Evolutionary conservation across 306 rosid genomes (phyloP), one percentile per base, ranked within the genome.

Genomic region (Clitoria ternatea): DNA sequence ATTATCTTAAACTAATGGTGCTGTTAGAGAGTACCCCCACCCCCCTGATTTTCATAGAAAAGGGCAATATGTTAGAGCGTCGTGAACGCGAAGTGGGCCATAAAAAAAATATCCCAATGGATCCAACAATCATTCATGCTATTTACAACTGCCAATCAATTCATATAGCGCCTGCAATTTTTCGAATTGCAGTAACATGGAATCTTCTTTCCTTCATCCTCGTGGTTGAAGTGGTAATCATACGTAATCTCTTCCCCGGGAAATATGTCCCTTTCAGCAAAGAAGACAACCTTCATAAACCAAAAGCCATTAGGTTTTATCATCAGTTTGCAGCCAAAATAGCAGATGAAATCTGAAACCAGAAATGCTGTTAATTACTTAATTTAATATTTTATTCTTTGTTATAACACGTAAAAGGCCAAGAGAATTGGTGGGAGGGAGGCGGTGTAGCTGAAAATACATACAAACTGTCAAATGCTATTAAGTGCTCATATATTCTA

Each of bases 171-270:
- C 83, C 91, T 82, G 82, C 95, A 88, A 53, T 86, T 88, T 59
- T 70, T 82, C 10, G 95, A 80, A 62, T 80, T 78, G 77, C 91
- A 88, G 70, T 73, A 86, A 70, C 95, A 88, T 7, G 88, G 89
- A 40, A 88, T 80, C 84, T 87, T 87, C 84, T 84, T 86, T 70
- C 91, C 95, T 84, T 88, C 91, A 35, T 86, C 95, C 69, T 88
- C 95, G 11, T 80, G 81, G 83, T 80, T 88, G 20, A 88, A 88
- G 61, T 86, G 85, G 77, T 88, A 88, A 77, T 88, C 89, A 7
- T 88, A 88, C 1, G 91, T 88, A 20, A 88, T 84, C 83, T 88
- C 95, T 73, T 88, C 95, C 32, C 95, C 95, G 3, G 95, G 86
- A 60, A 80, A 82, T 44, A 84, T 86, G 74, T 88, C 91, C 63